Conservation (phyloP, 2,329 filamentous ascomycete genomes). For the Trichocomaceae sp. region DNA sequence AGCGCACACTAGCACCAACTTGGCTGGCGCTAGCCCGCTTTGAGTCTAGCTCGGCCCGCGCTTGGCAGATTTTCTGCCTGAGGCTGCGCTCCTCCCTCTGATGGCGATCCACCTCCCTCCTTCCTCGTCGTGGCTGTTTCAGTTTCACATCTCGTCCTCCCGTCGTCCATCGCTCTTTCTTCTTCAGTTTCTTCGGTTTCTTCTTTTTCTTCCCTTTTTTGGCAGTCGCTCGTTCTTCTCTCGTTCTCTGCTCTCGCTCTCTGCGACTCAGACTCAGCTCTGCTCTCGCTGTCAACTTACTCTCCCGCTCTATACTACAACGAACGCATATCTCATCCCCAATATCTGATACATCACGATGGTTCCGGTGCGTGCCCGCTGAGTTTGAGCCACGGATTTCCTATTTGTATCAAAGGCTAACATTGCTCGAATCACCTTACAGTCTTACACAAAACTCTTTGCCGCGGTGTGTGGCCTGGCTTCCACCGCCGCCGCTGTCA, state of each 20-base stretch:
- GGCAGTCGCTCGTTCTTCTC: constrained; percentile 6
- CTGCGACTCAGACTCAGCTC: background rate
- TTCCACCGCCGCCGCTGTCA: constrained; percentile 46
- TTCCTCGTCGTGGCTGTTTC: background rate
- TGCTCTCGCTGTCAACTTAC: constrained; percentile 8
- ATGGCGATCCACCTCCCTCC: too few relatives aligned
- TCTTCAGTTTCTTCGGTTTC: background rate
- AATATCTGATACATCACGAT: constrained; percentile 7
- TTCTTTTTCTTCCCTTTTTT: background rate
- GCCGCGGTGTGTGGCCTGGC: constrained; percentile 38
- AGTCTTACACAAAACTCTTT: constrained; percentile 32
- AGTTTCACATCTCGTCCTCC: background rate
- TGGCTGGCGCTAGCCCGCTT: too few relatives aligned
- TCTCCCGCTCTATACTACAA: constrained; percentile 1
- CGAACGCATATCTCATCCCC: background rate
- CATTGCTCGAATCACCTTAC: background rate
- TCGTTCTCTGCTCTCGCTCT: constrained; percentile 1
- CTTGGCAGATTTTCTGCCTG: too few relatives aligned
- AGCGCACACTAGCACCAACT: background rate
- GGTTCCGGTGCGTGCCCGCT: constrained; percentile 6
- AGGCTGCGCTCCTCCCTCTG: too few relatives aligned
- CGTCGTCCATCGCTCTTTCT: background rate
- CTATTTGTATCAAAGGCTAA: background rate
- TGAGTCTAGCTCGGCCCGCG: background rate
- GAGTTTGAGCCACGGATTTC: background rate